phyloP scores from a whole-genome alignment of 2,329 filamentous ascomycete species.

The Ceratocystis diversiconidia region DNA sequence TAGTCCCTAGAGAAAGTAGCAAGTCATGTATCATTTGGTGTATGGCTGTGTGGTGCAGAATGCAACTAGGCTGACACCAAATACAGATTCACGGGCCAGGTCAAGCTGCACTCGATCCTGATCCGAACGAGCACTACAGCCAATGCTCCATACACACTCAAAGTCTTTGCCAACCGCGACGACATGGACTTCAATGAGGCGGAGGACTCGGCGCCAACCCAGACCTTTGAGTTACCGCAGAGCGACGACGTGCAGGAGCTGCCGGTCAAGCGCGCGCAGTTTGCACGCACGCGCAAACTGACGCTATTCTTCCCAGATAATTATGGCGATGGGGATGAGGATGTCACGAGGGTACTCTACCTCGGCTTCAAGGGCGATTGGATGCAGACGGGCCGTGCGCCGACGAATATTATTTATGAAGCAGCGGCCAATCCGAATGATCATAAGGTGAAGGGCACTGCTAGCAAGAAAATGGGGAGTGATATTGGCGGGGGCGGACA shows the following conservation, averaged over 20 bases:
- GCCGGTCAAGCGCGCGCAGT: constrained; percentile 72
- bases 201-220: constrained; percentile 54
- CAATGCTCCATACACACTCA: constrained; percentile 66
- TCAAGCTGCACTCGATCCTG: constrained; percentile 81
- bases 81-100: constrained; percentile 76
- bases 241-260: constrained; percentile 76
- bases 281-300: constrained; percentile 70
- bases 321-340: constrained; percentile 65
- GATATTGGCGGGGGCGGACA: constrained; percentile 33
- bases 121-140: constrained; percentile 60
- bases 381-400: constrained; percentile 59
- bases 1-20: no score
- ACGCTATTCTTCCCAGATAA: constrained; percentile 88
- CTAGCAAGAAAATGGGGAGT: constrained; percentile 40
- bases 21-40: no score
- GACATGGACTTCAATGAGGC: constrained; percentile 74
- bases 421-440: constrained; percentile 82
- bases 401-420: constrained; percentile 81
- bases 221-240: constrained; percentile 63
- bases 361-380: constrained; percentile 90
- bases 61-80: constrained; percentile 2
- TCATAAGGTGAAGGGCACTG: constrained; percentile 53
- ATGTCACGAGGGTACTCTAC: constrained; percentile 66
- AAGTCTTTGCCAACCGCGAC: constrained; percentile 74
- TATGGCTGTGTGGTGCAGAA: no score